phyloP scores from a whole-genome alignment of 2,329 filamentous ascomycete genomes.

The Penicillium italicum region DNA sequence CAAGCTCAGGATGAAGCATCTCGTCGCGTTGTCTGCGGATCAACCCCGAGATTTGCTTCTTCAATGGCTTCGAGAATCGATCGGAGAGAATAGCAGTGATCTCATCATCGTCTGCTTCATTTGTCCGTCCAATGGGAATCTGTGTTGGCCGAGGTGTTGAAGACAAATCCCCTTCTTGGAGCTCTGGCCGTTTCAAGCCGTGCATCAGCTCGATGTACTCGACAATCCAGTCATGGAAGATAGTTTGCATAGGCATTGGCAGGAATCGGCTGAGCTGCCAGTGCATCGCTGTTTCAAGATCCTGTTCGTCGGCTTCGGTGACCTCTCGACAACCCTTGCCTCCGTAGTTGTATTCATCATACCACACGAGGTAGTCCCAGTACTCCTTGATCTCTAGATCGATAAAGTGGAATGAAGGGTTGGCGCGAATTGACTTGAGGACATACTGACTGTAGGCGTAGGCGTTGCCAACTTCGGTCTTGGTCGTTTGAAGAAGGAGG shows the following conservation, averaged over 20 bases:
- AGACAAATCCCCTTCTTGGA: constrained; percentile 54
- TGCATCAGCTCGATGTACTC: constrained; percentile 97
- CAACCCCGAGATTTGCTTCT: constrained; percentile 80
- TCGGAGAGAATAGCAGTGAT: constrained; percentile 69
- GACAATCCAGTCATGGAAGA: constrained; percentile 88
- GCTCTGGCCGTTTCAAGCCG: constrained; percentile 65
- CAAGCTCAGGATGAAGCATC: constrained; percentile 81
- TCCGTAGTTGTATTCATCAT: constrained; percentile 98
- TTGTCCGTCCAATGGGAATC: constrained; percentile 55
- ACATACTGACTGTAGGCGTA: constrained; percentile 98
- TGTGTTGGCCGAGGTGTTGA: constrained; percentile 59
- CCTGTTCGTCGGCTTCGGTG: constrained; percentile 69
- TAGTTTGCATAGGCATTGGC: constrained; percentile 71
- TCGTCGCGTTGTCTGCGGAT: constrained; percentile 83
- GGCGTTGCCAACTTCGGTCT: constrained; percentile 92
- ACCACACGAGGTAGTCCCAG: constrained; percentile 99
- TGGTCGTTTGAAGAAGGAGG: constrained; percentile 89
- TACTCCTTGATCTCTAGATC: constrained; percentile 98
- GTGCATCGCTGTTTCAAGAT: constrained; percentile 89
- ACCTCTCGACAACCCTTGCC: constrained; percentile 87
- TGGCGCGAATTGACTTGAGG: constrained; percentile 91
- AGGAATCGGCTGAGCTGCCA: constrained; percentile 95
- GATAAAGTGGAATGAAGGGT: constrained; percentile 94
- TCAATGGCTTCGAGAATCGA: constrained; percentile 80
- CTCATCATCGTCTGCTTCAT: constrained; percentile 59